A percentile compares a stretch with the other conserved stretches of the same genome.
Conservation (phyloP, 1,284 basidiomycete genomes). For the Trametes sp. region DNA sequence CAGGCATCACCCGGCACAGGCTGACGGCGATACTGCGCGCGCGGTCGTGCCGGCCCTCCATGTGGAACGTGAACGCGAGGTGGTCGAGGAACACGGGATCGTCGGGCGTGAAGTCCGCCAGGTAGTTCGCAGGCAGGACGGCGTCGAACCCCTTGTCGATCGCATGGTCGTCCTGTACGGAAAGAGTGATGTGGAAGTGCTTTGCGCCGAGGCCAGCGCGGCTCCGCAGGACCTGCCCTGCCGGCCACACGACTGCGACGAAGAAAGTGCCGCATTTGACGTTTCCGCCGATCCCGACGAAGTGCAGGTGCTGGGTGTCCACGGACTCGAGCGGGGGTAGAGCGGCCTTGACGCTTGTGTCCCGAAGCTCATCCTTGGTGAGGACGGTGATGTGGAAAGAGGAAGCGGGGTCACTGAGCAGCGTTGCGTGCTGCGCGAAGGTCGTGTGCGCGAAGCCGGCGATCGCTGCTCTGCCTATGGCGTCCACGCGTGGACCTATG, state of each 20-base stretch:
- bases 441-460: conserved; percentile 11
- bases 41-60: conserved; percentile 45
- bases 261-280: conserved; percentile 48
- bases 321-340: conserved; percentile 17
- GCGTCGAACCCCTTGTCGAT: conserved; percentile 56
- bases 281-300: conserved; percentile 51
- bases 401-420: conserved; percentile 22
- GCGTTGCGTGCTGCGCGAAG: conserved; percentile 6
- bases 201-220: conserved; percentile 55
- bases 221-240: conserved; percentile 57
- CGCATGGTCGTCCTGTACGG: conserved; percentile 50
- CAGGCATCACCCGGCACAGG: conserved; percentile 43
- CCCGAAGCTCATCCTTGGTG: conserved; percentile 45
- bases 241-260: conserved; percentile 62
- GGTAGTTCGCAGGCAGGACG: conserved; percentile 47
- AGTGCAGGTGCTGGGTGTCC: conserved; percentile 28
- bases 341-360: conserved; percentile 10
- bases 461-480: conserved; percentile 38
- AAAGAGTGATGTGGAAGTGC: conserved; percentile 63
- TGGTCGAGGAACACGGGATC: conserved; percentile 56
- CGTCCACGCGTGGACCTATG: conserved; percentile 44
- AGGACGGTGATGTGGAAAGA: conserved; percentile 51
- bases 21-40: conserved; percentile 45
- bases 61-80: conserved; percentile 53
- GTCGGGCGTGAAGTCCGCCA: conserved; percentile 22